Evolutionary conservation across 1,284 basidiomycete species (phyloP).

Genomic region (Ceratobasidium sp.): DNA sequence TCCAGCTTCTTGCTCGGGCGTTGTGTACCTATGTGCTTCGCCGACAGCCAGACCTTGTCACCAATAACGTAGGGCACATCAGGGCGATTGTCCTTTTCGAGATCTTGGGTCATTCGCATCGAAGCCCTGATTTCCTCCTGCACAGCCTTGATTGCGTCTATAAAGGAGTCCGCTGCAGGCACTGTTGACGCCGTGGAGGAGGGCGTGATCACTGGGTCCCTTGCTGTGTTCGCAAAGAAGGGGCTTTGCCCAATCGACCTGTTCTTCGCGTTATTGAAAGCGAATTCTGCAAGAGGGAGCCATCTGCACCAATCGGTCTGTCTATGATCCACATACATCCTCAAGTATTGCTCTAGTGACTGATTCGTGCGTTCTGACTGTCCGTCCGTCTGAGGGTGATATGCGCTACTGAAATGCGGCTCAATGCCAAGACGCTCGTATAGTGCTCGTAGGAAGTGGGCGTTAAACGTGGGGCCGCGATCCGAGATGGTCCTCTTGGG

Average conservation of each 20-base stretch:
- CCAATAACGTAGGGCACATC: constrained; percentile 43
- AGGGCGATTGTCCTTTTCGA: not conserved
- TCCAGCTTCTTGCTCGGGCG: constrained; percentile 49
- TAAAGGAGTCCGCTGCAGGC: not conserved
- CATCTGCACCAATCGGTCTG: constrained; percentile 46
- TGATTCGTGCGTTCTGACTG: constrained; percentile 50
- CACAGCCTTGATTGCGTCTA: not conserved
- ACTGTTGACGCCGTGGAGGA: not conserved
- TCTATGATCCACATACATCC: constrained; percentile 37
- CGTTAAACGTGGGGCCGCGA: constrained; percentile 45
- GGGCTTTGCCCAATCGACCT: constrained; percentile 46
- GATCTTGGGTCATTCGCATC: constrained; percentile 13
- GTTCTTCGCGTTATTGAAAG: constrained; percentile 41
- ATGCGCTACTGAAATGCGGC: constrained; percentile 44
- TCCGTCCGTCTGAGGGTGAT: constrained; percentile 47
- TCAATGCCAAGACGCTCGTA: constrained; percentile 35
- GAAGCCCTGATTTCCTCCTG: constrained; percentile 11
- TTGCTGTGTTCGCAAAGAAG: constrained; percentile 49
- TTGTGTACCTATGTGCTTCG: constrained; percentile 45
- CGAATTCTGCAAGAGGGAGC: constrained; percentile 47
- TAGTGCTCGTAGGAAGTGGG: constrained; percentile 42
- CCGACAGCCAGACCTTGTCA: constrained; percentile 46
- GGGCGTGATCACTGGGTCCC: constrained; percentile 46
- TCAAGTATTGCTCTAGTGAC: constrained; percentile 47
- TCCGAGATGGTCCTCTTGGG: constrained; percentile 46